phyloP scores from a whole-genome alignment of 768 basidiomycete species.

The Trametes cinnabarina region DNA sequence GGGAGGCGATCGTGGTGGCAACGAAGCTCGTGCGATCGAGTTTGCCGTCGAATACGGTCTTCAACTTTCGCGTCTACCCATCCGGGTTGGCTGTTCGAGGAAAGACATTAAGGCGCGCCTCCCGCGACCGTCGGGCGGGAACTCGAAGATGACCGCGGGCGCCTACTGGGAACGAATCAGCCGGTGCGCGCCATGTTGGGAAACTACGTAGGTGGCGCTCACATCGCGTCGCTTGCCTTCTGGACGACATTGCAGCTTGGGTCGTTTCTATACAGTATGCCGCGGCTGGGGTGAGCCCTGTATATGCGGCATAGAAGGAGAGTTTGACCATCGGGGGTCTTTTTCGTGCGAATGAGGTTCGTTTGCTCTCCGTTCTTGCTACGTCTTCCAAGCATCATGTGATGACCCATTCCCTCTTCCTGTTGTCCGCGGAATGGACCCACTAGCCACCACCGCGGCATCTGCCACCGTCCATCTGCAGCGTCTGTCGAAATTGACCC shows the following conservation, averaged over 20 bases:
- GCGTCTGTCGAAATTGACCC: neutral
- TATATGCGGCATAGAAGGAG: neutral
- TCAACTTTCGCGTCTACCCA: neutral
- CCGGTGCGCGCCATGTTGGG: neutral
- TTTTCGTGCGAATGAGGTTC: neutral
- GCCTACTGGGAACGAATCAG: neutral
- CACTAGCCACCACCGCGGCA: constrained; percentile 3
- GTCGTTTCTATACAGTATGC: neutral
- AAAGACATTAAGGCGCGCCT: neutral
- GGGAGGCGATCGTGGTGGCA: neutral
- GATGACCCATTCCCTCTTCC: neutral
- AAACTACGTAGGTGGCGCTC: constrained; percentile 6
- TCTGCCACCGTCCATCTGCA: neutral
- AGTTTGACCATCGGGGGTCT: neutral
- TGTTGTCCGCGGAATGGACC: neutral
- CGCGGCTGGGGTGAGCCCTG: neutral
- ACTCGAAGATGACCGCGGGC: neutral
- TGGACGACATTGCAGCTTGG: neutral
- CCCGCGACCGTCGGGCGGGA: constrained; percentile 1
- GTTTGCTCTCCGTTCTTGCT: neutral
- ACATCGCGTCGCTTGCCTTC: neutral
- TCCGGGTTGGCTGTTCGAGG: neutral
- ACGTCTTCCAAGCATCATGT: neutral
- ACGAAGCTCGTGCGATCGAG: neutral
- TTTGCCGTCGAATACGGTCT: constrained; percentile 3